These are phyloP conservation scores for Grigorovia yakushimaensis DNA, from an alignment of 805 yeast genomes.

Conservation along the genomic window DNA sequence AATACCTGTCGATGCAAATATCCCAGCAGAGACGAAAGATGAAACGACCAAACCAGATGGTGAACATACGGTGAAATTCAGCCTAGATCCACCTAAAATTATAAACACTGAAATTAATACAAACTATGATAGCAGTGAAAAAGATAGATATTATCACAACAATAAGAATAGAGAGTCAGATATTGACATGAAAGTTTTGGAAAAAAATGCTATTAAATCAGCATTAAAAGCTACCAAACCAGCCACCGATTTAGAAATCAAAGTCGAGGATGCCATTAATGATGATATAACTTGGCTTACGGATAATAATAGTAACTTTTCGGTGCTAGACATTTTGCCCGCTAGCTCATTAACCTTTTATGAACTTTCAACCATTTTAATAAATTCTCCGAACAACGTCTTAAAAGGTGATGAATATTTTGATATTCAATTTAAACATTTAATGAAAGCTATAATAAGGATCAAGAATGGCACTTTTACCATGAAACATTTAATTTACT, in stretches of 20 bases:
- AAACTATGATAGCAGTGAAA: slow-evolving; percentile 1
- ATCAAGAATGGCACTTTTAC: slow-evolving; percentile 23
- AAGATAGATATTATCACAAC: not conserved
- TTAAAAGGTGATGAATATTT: not conserved
- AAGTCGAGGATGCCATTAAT: not conserved
- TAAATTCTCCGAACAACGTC: not conserved
- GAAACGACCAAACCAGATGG: slow-evolving; percentile 3
- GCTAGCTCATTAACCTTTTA: slow-evolving; percentile 1
- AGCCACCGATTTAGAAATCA: not conserved
- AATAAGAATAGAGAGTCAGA: too few relatives aligned
- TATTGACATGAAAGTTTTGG: too few relatives aligned
- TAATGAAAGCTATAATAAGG: slow-evolving; percentile 15
- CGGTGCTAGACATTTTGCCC: not conserved
- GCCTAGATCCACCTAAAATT: slow-evolving; percentile 19
- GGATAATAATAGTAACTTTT: not conserved
- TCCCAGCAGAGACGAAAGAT: not conserved
- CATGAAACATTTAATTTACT: slow-evolving; percentile 18
- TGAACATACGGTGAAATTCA: slow-evolving; percentile 22
- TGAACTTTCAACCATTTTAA: not conserved
- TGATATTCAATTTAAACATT: slow-evolving; percentile 9
- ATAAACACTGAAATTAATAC: slow-evolving; percentile 9
- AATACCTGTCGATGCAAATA: not conserved
- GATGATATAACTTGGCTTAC: not conserved
- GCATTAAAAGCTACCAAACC: not conserved
- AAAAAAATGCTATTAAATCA: not conserved